Evolutionary conservation across 1,139 yeast genomes (phyloP).

Genomic region (Yamadazyma friedrichii): DNA sequence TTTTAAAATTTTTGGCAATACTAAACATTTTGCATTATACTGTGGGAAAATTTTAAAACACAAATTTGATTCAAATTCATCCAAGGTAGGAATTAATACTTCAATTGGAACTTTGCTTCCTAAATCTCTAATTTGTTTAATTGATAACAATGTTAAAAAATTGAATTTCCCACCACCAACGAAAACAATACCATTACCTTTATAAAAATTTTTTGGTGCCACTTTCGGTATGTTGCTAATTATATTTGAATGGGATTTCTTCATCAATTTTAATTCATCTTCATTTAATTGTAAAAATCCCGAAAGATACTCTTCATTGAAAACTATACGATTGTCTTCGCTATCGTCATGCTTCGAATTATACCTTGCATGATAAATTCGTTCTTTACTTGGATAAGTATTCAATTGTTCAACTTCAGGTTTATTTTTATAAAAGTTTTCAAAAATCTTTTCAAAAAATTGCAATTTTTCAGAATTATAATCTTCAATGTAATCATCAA

Average conservation of each 20-base stretch:
- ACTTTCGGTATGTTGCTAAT: constrained; percentile 48
- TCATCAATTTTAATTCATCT: constrained; percentile 39
- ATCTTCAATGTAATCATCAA: constrained; percentile 10
- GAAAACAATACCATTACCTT: constrained; percentile 77
- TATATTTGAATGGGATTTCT: constrained; percentile 51
- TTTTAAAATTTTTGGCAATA: constrained; percentile 35
- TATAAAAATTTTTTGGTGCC: constrained; percentile 46
- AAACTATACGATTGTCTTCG: constrained; percentile 23
- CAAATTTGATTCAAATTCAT: constrained; percentile 67
- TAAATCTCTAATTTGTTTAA: constrained; percentile 59
- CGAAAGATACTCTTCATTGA: constrained; percentile 48
- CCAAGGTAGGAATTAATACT: constrained; percentile 66
- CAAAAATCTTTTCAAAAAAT: constrained; percentile 37
- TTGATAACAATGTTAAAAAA: constrained; percentile 66
- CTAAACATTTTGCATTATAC: constrained; percentile 63
- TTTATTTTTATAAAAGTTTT: constrained; percentile 34
- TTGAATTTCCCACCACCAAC: constrained; percentile 57
- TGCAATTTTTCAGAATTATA: constrained; percentile 7
- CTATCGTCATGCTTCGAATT: constrained; percentile 30
- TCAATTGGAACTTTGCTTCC: constrained; percentile 75
- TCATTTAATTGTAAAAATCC: constrained; percentile 52
- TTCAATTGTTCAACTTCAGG: constrained; percentile 34
- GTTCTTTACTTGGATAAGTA: constrained; percentile 33
- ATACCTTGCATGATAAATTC: constrained; percentile 52
- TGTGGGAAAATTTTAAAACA: constrained; percentile 67